Base-by-base conservation (phyloP, 495 filamentous ascomycete genomes). In the Collariella sp. region DNA sequence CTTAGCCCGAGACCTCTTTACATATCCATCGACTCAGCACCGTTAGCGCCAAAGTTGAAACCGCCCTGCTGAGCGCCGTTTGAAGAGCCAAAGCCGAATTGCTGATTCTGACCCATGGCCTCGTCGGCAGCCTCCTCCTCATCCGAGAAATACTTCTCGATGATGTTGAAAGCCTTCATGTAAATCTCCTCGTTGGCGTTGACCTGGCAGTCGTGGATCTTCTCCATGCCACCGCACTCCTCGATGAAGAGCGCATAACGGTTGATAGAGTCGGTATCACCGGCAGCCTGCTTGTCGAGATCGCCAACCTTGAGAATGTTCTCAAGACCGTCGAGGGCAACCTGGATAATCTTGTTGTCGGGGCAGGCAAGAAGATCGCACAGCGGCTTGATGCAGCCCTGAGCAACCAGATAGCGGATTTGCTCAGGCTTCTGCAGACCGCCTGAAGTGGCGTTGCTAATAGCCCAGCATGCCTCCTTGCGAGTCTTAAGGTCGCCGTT, bases 81-180 rank as follows among this genome's bases (percentile, higher is more conserved):
- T 56, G 88, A 80, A 46, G 89, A 86, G 46, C 89, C 88, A 53
- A 97, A 95, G 38, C 89, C 83, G 70, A 96, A 97, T 29, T 85
- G 83, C 5, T 74, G 71, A 33, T 75, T 67, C 56, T 75, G 72
- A 19, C 72, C 71, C 60, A 76, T 77, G 38, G 70, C 67, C 46
- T 89, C 87, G 59, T 82, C 86, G 51, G 78, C 88, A 56, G 81
- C 84, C 63, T 94, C 94, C 12, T 96, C 93, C 61, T 98, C 93
- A 67, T 99, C 94, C 1, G 90, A 95, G 80, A 99, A 99, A 79
- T 99, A 97, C 77, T 96, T 96, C 81, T 97, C 94, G 64, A 99
- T 99, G 73, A 99, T 97, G 78, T 93, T 96, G 78, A 96, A 99
- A 0, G 94, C 95, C 83, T 99, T 99, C 93, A 99, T 96, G 79